Base-by-base conservation (phyloP, 2,329 filamentous ascomycete genomes). In the Alternaria sp. region DNA sequence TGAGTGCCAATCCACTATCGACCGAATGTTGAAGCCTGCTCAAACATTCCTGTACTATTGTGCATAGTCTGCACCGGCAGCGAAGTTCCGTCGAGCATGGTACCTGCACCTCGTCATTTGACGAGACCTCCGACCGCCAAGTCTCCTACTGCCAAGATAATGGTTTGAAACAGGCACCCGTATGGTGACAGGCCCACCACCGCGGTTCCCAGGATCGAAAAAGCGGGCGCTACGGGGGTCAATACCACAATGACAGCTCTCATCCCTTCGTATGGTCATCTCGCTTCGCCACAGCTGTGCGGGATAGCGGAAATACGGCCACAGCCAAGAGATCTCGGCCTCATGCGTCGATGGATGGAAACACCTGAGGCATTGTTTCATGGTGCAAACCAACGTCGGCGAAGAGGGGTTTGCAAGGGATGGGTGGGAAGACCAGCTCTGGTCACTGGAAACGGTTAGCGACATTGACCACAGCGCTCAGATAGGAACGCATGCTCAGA, bases 261-360 rank as follows among this genome's bases (percentile, higher is more conserved):
- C 47, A 30, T 40, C 13, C 23, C 13, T 23, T 46, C 57, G 40
- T 54, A 32, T 45, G 25, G 15, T 59, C 57, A 59, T 59, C 12
- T 59, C 57, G 57, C 57, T 59, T 59, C 57, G 57, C 28, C 49
- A 45, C 57, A 59, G 40, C 25, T 46, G 17, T 12, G 21, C 57
- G 49, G 57, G 6, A 59, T 13, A 46, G 32, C 8, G 49, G 25
- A 46, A 19, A 28, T 30, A 54, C 47, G 15, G 44, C 36, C 40
- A 23, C 40, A 54, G 57, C 57, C 49, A 59, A 59, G 57, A 26
- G 12, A 59, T 32, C 25, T 13, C 26, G 49, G 15, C 40, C 21
- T 59, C 26, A 59, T 54, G 57, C 49, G 47, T 28, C 49, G 19
- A 32, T 54, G 30, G 26, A 21, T 17, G 6, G 30, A 46, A 25